These are phyloP conservation scores for Sorghum bicolor DNA, from an alignment of 176 grass and related monocot species.

Conservation along the genomic window Sorghum_bicolor_NCBIv3 NC_012873.2:55998501-55999000, in stretches of 20 bases:
- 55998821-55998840: neutral
- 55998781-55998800: neutral
- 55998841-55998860: neutral
- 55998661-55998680: neutral
- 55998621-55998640: conserved; percentile 86
- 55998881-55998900: neutral
- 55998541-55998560: conserved; percentile 57
- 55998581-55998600: conserved; percentile 62
- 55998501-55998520: neutral
- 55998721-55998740: neutral
- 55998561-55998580: conserved; percentile 84
- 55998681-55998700: neutral
- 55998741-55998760: neutral
- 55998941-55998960: neutral
- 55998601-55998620: conserved; percentile 83
- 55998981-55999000: neutral
- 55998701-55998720: neutral
- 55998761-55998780: neutral
- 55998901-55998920: neutral
- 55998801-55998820: neutral
- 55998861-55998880: neutral
- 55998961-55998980: neutral
- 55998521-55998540: conserved; percentile 15
- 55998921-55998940: neutral
- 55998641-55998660: neutral